Conservation (phyloP, 768 basidiomycete genomes). For the Mycena metata region DNA sequence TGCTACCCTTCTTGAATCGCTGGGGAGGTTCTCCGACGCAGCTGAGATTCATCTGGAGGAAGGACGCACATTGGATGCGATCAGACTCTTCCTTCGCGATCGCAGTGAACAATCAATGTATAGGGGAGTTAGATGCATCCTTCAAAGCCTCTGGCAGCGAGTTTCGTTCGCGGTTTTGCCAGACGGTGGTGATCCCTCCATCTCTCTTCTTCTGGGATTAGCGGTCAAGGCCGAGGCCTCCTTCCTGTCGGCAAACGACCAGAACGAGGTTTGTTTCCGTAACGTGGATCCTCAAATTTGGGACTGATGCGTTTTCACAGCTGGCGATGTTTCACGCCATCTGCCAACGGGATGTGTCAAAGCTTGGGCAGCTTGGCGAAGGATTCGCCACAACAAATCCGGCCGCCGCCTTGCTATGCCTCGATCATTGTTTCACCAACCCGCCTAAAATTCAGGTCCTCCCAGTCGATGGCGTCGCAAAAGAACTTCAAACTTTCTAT, state of each 20-base stretch:
- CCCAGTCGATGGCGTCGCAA: conserved; percentile 43
- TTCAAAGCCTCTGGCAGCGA: conserved; percentile 61
- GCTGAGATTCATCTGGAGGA: conserved; percentile 65
- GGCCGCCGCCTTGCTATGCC: conserved; percentile 56
- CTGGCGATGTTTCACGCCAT: conserved; percentile 55
- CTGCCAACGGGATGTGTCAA: conserved; percentile 33
- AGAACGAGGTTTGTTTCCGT: conserved; percentile 33
- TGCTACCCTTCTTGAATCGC: conserved; percentile 57
- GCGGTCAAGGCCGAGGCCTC: conserved; percentile 37
- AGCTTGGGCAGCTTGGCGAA: conserved; percentile 50
- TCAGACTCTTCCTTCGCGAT: conserved; percentile 58
- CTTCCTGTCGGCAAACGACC: conserved; percentile 21
- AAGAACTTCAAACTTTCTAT: conserved; percentile 51
- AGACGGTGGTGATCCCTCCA: conserved; percentile 31
- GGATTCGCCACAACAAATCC: conserved; percentile 47
- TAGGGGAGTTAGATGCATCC: conserved; percentile 54
- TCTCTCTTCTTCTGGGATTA: conserved; percentile 44
- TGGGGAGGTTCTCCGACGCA: conserved; percentile 61
- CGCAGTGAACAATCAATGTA: conserved; percentile 43
- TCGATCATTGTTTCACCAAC: conserved; percentile 56
- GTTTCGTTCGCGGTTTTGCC: conserved; percentile 55
- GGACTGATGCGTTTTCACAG: conserved; percentile 32
- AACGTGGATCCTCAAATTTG: background rate
- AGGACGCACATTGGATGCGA: conserved; percentile 62
- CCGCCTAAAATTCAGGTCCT: conserved; percentile 44